phyloP scores from a whole-genome alignment of 2,329 filamentous ascomycete genomes.

The Microcyclospora tardicrescens region DNA sequence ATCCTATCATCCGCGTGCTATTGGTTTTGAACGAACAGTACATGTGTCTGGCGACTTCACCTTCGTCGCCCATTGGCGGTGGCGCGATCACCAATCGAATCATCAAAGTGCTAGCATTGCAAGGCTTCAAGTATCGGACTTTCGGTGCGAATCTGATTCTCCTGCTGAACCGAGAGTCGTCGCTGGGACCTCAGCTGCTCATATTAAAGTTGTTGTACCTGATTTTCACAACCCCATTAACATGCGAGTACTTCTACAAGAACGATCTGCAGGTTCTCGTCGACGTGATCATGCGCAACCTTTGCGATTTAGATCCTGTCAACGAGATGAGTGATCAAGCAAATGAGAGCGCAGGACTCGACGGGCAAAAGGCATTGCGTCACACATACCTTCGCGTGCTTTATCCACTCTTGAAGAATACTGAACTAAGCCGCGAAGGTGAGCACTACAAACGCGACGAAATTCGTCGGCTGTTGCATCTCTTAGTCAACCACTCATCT shows the following conservation, averaged over 20 bases:
- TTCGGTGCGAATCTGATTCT: slow-evolving; percentile 98
- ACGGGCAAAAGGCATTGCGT: slow-evolving; percentile 43
- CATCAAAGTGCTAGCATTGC: slow-evolving; percentile 73
- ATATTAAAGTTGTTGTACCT: slow-evolving; percentile 93
- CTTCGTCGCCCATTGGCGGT: slow-evolving; percentile 35
- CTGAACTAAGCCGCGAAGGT: slow-evolving; percentile 64
- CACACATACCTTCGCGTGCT: slow-evolving; percentile 93
- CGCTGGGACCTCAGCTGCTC: slow-evolving; percentile 87
- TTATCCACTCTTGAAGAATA: slow-evolving; percentile 80
- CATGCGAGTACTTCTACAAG: slow-evolving; percentile 97
- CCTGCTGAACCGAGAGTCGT: slow-evolving; percentile 81
- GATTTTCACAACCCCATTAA: slow-evolving; percentile 80
- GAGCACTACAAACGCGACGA: slow-evolving; percentile 89
- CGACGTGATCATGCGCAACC: slow-evolving; percentile 90
- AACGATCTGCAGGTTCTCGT: slow-evolving; percentile 90
- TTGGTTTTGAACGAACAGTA: slow-evolving; percentile 97
- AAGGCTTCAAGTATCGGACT: slow-evolving; percentile 73
- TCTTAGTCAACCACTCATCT: slow-evolving; percentile 39
- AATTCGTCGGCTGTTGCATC: slow-evolving; percentile 59
- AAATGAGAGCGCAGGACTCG: slow-evolving; percentile 5
- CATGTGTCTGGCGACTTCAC: slow-evolving; percentile 54
- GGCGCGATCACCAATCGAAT: slow-evolving; percentile 73
- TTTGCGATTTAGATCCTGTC: slow-evolving; percentile 89
- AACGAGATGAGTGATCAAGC: slow-evolving; percentile 27
- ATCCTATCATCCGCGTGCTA: slow-evolving; percentile 82